Evolutionary conservation across 2,329 filamentous ascomycete species (phyloP), one percentile per base, ranked within the genome.

Genomic region (Colletotrichum gigasporum): DNA sequence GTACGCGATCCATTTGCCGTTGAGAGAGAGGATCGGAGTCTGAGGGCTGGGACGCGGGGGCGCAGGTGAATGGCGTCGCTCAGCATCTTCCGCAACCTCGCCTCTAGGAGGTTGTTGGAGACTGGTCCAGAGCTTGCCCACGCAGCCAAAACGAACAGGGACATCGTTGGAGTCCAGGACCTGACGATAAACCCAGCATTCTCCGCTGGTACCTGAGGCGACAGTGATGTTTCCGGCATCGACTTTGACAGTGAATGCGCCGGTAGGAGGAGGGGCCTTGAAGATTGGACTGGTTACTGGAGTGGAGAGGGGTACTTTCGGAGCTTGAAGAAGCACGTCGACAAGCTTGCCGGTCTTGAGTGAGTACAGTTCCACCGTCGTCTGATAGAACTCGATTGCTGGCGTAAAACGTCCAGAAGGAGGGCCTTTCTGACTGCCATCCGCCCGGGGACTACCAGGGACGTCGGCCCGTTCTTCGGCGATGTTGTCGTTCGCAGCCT

Each of bases 61-160:
- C 45, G 76, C 66, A 9, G 64, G 65, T 20, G 72, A 74, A 24
- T 78, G 73, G 35, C 75, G 75, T 61, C 79, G 77, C 64, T 83
- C 82, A 14, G 74, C 69, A 65, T 87, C 85, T 62, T 83, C 80
- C 1, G 78, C 69, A 24, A 79, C 74, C 28, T 86, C 82, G 22
- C 80, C 80, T 63, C 83, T 82, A 16, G 80, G 76, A 28, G 80
- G 79, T 68, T 88, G 85, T 72, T 96, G 92, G 26, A 97, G 82
- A 44, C 89, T 90, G 1, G 96, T 97, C 96, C 96, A 99, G 16
- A 96, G 80, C 78, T 99, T 99, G 18, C 91, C 94, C 58, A 96
- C 83, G 71, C 94, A 97, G 35, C 78, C 81, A 74, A 85, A 90
- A 14, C 76, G 73, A 44, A 79, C 68, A 20, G 78, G 78, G 1